These are phyloP conservation scores for Suillus clintonianus DNA, from an alignment of 768 basidiomycete genomes.

Conservation along the genomic window DNA sequence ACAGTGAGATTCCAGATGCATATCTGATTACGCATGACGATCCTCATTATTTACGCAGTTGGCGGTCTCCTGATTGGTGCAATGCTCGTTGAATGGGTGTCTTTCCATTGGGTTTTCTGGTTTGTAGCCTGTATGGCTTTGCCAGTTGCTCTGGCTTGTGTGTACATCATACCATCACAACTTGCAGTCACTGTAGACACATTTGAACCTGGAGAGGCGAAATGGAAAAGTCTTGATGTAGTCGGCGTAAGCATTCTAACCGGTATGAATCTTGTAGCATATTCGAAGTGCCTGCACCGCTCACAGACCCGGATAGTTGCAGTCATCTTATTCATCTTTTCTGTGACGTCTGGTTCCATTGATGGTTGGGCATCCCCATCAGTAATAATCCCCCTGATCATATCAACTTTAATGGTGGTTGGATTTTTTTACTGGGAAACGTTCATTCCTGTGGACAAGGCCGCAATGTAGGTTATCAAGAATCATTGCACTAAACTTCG, in stretches of 20 bases:
- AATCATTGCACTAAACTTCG: background rate
- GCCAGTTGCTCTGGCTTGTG: conserved; percentile 29
- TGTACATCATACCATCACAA: conserved; percentile 37
- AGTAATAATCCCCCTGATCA: conserved; percentile 47
- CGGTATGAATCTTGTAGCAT: conserved; percentile 19
- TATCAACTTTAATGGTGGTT: conserved; percentile 41
- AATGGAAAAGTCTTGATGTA: conserved; percentile 38
- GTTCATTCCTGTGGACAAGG: conserved; percentile 37
- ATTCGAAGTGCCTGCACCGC: background rate
- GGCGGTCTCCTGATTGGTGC: conserved; percentile 46
- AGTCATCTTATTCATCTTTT: conserved; percentile 39
- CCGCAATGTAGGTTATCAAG: conserved; percentile 39
- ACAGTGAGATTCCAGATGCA: conserved; percentile 28
- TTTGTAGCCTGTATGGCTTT: conserved; percentile 42
- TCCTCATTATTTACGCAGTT: conserved; percentile 22
- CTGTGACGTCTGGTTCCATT: conserved; percentile 46
- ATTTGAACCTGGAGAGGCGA: conserved; percentile 3
- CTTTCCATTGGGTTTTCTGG: conserved; percentile 56
- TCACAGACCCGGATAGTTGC: conserved; percentile 15
- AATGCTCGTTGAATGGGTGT: conserved; percentile 38
- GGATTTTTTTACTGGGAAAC: conserved; percentile 56
- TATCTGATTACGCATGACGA: background rate
- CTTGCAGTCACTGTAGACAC: conserved; percentile 1
- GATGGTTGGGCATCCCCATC: conserved; percentile 48
- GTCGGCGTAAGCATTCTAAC: conserved; percentile 40